Conservation (phyloP, 1,284 basidiomycete genomes). For the Ceratobasidium sp. region DNA sequence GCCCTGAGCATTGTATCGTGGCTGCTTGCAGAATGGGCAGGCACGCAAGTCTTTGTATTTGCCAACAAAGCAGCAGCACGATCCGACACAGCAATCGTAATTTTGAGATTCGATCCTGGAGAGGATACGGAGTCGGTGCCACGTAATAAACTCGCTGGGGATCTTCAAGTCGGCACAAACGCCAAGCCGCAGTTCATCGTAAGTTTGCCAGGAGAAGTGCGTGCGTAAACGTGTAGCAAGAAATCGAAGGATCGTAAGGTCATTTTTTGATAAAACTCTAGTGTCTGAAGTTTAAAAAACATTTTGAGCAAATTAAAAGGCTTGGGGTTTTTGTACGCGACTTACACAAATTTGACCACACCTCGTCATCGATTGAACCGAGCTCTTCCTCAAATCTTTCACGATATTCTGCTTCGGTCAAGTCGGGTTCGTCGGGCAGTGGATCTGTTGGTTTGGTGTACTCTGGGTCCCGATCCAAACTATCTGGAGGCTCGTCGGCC, state of each 20-base stretch:
- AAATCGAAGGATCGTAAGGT: neutral
- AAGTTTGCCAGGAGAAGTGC: conserved; percentile 11
- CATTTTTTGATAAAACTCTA: neutral
- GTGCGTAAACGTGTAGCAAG: neutral
- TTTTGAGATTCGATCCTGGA: neutral
- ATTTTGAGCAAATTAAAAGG: neutral
- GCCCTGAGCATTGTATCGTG: conserved; percentile 53
- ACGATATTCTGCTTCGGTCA: neutral
- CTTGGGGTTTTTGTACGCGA: too few species aligned
- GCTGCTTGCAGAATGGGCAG: conserved; percentile 54
- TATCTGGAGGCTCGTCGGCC: neutral
- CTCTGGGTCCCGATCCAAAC: conserved; percentile 3
- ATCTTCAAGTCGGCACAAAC: neutral
- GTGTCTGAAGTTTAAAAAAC: neutral
- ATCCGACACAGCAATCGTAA: conserved; percentile 58
- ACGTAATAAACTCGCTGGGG: conserved; percentile 22
- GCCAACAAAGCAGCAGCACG: conserved; percentile 59
- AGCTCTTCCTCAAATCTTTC: neutral
- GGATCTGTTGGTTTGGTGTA: neutral
- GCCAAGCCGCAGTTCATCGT: neutral
- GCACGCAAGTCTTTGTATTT: conserved; percentile 51
- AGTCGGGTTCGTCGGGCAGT: neutral
- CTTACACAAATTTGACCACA: neutral
- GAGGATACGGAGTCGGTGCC: conserved; percentile 5
- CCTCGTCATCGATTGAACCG: neutral